phyloP scores from a whole-genome alignment of 2,329 filamentous ascomycete species.

The Xylariaceae sp. region DNA sequence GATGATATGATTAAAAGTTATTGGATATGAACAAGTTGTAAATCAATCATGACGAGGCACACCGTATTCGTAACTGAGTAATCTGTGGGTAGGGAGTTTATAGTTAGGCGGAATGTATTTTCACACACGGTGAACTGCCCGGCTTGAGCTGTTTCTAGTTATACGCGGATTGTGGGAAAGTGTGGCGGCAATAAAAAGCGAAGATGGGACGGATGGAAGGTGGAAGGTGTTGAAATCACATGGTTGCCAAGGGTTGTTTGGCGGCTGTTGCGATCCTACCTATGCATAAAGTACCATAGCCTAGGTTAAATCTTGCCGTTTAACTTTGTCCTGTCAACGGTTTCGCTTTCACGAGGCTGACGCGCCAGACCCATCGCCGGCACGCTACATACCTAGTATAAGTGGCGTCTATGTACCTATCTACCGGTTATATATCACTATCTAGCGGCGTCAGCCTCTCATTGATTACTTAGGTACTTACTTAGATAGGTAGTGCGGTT shows the following conservation, averaged over 20 bases:
- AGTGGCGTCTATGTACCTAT: not conserved
- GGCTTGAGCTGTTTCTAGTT: no score
- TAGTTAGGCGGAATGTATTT: not conserved
- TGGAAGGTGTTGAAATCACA: no score
- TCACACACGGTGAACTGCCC: not conserved
- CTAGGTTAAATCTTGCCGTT: not conserved
- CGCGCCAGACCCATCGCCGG: conserved; percentile 1
- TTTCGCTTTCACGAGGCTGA: conserved; percentile 13
- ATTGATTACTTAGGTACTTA: not conserved
- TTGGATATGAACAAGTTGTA: conserved; percentile 4
- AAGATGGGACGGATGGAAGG: no score
- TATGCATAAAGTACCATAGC: no score
- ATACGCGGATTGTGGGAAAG: no score
- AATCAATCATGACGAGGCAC: conserved; percentile 18
- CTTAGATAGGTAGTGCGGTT: conserved; percentile 5
- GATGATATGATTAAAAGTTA: conserved; percentile 1
- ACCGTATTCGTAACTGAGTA: no score
- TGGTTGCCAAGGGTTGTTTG: no score
- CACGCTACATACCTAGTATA: not conserved
- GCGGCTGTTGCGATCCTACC: no score
- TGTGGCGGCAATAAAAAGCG: no score
- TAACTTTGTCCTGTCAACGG: not conserved
- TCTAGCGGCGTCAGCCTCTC: not conserved
- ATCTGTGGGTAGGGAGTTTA: not conserved
- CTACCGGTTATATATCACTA: not conserved